These are phyloP conservation scores for Alternaria sp. DNA, from an alignment of 2,329 filamentous ascomycete species.

Conservation along the genomic window DNA sequence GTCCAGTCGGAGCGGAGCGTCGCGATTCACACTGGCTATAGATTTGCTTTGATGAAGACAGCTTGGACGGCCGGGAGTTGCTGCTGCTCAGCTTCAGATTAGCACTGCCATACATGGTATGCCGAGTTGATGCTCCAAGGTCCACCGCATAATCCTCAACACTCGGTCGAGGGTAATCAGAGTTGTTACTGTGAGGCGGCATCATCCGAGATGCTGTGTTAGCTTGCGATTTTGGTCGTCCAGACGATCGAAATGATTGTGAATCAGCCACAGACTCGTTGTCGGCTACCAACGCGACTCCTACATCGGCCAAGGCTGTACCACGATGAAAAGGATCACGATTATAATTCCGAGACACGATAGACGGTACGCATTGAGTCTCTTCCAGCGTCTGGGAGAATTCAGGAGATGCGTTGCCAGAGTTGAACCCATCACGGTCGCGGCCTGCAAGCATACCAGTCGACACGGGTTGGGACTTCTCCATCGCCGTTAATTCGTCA, in stretches of 20 bases:
- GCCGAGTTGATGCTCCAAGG: background rate
- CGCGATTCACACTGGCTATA: constrained; percentile 1
- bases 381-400: constrained; percentile 9
- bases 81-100: background rate
- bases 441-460: background rate
- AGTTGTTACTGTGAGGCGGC: constrained; percentile 15
- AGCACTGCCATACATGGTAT: background rate
- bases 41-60: constrained; percentile 3
- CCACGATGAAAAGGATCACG: background rate
- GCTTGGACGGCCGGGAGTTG: background rate
- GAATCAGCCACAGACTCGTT: constrained; percentile 3
- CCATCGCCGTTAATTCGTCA: constrained; percentile 18
- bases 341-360: background rate
- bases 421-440: background rate
- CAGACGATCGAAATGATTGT: constrained; percentile 17
- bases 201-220: constrained; percentile 45
- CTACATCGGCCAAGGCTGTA: background rate
- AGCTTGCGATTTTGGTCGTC: constrained; percentile 40
- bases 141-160: background rate
- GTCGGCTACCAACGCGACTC: background rate
- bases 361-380: background rate
- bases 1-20: background rate
- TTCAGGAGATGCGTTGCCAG: background rate
- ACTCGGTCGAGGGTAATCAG: background rate
- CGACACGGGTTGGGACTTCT: background rate